Evolutionary conservation across 108 stramenopile species (phyloP).

Genomic region (Bacterosira constricta): DNA sequence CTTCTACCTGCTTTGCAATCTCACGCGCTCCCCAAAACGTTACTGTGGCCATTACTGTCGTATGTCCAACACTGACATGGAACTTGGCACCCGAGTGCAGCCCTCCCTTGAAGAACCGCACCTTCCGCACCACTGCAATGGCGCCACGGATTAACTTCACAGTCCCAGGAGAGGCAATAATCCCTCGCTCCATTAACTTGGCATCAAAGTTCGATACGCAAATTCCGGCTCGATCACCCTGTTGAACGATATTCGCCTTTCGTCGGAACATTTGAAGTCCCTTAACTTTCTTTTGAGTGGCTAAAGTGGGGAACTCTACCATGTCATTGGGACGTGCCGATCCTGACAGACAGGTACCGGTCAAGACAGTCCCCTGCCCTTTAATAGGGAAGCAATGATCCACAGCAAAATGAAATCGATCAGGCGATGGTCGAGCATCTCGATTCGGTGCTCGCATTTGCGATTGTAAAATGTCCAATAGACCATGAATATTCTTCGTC

Average conservation of each 20-base stretch:
- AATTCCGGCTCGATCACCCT: slow-evolving; percentile 97
- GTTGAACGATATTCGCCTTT: slow-evolving; percentile 68
- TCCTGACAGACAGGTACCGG: slow-evolving; percentile 94
- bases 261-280: slow-evolving; percentile 97
- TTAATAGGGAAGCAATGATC: slow-evolving; percentile 97
- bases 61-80: slow-evolving; percentile 96
- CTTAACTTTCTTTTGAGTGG: slow-evolving; percentile 91
- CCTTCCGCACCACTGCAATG: slow-evolving; percentile 90
- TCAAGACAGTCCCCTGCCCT: slow-evolving; percentile 97
- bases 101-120: slow-evolving; percentile 74
- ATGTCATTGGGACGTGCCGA: slow-evolving; percentile 83
- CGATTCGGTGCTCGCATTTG: slow-evolving; percentile 72
- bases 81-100: slow-evolving; percentile 73
- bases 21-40: slow-evolving; percentile 96
- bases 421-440: slow-evolving; percentile 31
- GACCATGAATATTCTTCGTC: slow-evolving; percentile 71
- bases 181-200: slow-evolving; percentile 90
- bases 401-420: slow-evolving; percentile 83
- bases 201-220: slow-evolving; percentile 94
- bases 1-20: slow-evolving; percentile 48
- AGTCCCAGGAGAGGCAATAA: slow-evolving; percentile 85
- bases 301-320: slow-evolving; percentile 91
- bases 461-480: slow-evolving; percentile 62
- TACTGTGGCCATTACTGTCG: slow-evolving; percentile 95
- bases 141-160: slow-evolving; percentile 79